phyloP scores from a whole-genome alignment of 2,329 filamentous ascomycete species.

The Samsoniella hepiali region DNA sequence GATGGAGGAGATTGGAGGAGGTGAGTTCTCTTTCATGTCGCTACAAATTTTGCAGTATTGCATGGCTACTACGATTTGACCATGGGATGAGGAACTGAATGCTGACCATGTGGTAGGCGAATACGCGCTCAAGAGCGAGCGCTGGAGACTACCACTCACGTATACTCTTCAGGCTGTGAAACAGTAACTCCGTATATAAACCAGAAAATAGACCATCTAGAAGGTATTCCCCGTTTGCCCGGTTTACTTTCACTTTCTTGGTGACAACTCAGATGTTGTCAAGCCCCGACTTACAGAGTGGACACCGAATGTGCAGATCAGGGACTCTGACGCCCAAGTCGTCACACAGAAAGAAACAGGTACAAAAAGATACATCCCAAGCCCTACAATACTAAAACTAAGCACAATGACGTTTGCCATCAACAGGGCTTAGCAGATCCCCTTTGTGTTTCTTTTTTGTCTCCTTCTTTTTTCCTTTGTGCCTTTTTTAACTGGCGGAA shows the following conservation, averaged over 20 bases:
- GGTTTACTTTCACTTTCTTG: no score
- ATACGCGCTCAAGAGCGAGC: conserved; percentile 16
- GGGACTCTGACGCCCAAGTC: not conserved
- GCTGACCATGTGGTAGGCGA: conserved; percentile 16
- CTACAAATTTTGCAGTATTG: no score
- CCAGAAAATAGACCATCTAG: no score
- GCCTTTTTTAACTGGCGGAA: no score
- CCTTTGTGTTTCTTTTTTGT: not conserved
- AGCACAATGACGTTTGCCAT: conserved; percentile 1
- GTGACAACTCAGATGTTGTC: not conserved
- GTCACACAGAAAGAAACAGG: not conserved
- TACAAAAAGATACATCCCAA: conserved; percentile 12
- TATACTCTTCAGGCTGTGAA: conserved; percentile 22
- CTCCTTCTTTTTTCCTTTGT: not conserved
- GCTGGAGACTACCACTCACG: conserved; percentile 19
- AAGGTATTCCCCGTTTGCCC: no score
- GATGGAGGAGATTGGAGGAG: conserved; percentile 18
- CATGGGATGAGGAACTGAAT: no score
- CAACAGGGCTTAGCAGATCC: not conserved
- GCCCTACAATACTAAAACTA: not conserved
- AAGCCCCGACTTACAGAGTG: not conserved
- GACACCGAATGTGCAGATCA: not conserved
- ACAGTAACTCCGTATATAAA: not conserved
- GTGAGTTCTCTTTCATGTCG: no score
- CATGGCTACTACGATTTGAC: no score